Evolutionary conservation across 2,329 filamentous ascomycete genomes (phyloP).

Genomic region (Diaporthe citriasiana): DNA sequence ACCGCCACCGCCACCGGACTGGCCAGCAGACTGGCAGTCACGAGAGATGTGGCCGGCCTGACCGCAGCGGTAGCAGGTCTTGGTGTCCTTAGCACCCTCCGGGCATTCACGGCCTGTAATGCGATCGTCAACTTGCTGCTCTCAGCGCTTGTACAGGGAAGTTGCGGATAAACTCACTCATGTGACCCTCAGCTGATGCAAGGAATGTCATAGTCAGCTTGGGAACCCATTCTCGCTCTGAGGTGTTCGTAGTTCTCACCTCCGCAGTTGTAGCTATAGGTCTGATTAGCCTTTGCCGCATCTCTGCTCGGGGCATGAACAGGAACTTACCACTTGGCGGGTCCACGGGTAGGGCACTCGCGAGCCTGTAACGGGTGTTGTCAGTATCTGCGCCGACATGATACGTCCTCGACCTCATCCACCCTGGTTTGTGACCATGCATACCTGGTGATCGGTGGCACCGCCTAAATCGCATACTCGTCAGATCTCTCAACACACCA

Average conservation of each 20-base stretch:
- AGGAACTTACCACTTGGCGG: slow-evolving; percentile 80
- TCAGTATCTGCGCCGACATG: slow-evolving; percentile 46
- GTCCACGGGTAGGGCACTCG: slow-evolving; percentile 87
- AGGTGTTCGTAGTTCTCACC: slow-evolving; percentile 34
- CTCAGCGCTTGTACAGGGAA: not conserved
- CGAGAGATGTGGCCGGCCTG: slow-evolving; percentile 91
- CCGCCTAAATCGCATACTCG: slow-evolving; percentile 68
- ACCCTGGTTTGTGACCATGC: slow-evolving; percentile 49
- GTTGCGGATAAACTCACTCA: slow-evolving; percentile 12
- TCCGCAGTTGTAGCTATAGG: slow-evolving; percentile 54
- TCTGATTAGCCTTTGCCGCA: not conserved
- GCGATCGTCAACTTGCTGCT: not conserved
- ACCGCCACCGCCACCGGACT: slow-evolving; percentile 58
- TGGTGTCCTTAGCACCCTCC: slow-evolving; percentile 87
- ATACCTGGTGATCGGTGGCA: slow-evolving; percentile 82
- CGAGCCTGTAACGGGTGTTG: slow-evolving; percentile 71
- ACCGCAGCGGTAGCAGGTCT: slow-evolving; percentile 84
- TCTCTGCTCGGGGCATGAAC: not conserved
- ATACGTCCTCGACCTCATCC: slow-evolving; percentile 42
- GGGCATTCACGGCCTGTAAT: slow-evolving; percentile 86
- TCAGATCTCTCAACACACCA: slow-evolving; percentile 50
- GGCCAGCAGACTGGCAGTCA: slow-evolving; percentile 75
- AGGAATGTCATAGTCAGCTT: slow-evolving; percentile 2
- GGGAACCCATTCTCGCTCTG: not conserved
- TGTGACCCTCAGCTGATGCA: slow-evolving; percentile 44